A percentile compares a stretch with the other conserved stretches of the same genome.
These are phyloP conservation scores for Sonneratia caseolaris DNA, from an alignment of 345 rosid species.

Conservation along the genomic window DNA sequence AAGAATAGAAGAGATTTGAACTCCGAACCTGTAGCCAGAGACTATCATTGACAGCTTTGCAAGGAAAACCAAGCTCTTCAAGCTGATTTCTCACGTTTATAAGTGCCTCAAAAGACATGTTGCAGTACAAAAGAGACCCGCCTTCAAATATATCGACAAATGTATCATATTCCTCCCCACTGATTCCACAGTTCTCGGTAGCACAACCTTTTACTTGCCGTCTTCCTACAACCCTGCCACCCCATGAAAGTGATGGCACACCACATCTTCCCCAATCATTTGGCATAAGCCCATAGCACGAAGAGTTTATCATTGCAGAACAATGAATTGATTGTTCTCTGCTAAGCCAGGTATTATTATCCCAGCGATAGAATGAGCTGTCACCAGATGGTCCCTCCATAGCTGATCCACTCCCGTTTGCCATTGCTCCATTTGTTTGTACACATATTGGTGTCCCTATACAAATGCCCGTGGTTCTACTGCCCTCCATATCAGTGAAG, in stretches of 20 bases:
- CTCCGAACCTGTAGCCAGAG: constrained; percentile 90
- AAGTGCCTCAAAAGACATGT: constrained; percentile 90
- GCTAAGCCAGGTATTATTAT: constrained; percentile 56
- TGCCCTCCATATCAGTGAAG: constrained; percentile 31
- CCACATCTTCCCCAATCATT: constrained; percentile 85
- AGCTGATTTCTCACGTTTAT: constrained; percentile 86
- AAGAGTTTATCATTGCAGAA: constrained; percentile 41
- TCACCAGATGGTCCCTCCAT: constrained; percentile 89
- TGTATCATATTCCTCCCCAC: constrained; percentile 69
- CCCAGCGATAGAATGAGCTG: constrained; percentile 41
- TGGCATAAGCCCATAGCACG: constrained; percentile 41
- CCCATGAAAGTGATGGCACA: constrained; percentile 78
- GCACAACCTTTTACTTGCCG: constrained; percentile 49
- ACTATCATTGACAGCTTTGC: constrained; percentile 94
- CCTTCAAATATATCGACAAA: constrained; percentile 88
- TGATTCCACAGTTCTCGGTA: constrained; percentile 50
- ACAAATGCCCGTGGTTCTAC: constrained; percentile 36
- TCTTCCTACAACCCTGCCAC: constrained; percentile 88
- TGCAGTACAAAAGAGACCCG: constrained; percentile 83
- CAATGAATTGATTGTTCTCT: constrained; percentile 56
- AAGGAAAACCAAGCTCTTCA: constrained; percentile 89
- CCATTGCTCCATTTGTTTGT: constrained; percentile 31
- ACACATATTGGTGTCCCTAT: constrained; percentile 29
- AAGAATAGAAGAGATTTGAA: constrained; percentile 13
- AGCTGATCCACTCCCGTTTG: constrained; percentile 33